Evolutionary conservation across 2,329 filamentous ascomycete genomes (phyloP).

Genomic region (Xylaria sp.): DNA sequence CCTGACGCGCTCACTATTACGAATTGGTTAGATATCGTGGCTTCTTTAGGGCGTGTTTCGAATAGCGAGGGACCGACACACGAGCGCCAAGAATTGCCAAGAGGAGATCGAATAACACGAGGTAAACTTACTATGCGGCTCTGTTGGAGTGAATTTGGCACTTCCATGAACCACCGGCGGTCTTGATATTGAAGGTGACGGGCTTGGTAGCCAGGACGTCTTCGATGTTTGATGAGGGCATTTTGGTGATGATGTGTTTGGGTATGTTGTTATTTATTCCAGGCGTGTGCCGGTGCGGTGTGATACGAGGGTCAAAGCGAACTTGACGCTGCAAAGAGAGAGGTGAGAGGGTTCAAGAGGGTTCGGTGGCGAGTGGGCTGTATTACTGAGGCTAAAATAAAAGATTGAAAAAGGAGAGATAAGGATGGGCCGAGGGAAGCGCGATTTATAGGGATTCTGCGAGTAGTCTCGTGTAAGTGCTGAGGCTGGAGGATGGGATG

Average conservation of each 20-base stretch:
- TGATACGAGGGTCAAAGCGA: not conserved
- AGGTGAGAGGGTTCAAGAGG: conserved; percentile 1
- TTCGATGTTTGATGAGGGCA: conserved; percentile 48
- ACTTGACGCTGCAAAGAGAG: not conserved
- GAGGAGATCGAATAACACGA: not conserved
- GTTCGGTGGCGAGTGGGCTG: not conserved
- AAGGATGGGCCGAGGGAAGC: conserved; percentile 25
- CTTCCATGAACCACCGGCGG: conserved; percentile 48
- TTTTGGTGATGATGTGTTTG: conserved; percentile 37
- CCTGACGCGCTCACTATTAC: conserved; percentile 40
- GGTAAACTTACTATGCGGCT: conserved; percentile 48
- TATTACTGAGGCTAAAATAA: not conserved
- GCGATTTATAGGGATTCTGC: conserved; percentile 34
- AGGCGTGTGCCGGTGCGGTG: not conserved
- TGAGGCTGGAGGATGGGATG: conserved; percentile 26
- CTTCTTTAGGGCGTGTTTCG: not conserved
- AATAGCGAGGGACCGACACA: not conserved
- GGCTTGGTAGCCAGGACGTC: conserved; percentile 47
- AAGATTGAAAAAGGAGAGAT: not conserved
- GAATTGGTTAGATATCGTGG: conserved; percentile 29
- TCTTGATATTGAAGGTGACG: conserved; percentile 49
- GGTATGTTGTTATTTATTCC: not conserved
- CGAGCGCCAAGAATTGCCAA: conserved; percentile 12
- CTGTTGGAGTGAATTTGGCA: conserved; percentile 49
- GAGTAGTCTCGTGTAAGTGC: conserved; percentile 18